Base-by-base conservation (phyloP, 441 rosid genomes). In the Flueggea neowawraea region DNA sequence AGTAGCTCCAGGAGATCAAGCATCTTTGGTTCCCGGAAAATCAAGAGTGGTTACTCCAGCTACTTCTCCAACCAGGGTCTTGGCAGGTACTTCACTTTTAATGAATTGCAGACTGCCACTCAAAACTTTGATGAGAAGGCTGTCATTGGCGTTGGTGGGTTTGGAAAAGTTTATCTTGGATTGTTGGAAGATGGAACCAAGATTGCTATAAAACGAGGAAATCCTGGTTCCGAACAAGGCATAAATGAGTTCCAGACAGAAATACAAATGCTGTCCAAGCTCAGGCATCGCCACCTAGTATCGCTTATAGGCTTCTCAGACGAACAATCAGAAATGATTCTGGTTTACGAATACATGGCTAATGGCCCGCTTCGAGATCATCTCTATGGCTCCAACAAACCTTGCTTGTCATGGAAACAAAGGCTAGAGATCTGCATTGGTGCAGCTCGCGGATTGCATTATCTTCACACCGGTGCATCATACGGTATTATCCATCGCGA, bases 171-270 rank as follows among this genome's bases (percentile, higher is more conserved):
- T 57, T 91, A 89, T 55, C 51, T 88, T 0, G 94, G 88, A 28
- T 65, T 58, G 6, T 55, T 91, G 3, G 93, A 86, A 31, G 92
- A 91, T 57, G 91, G 88, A 43, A 87, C 89, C 44, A 71, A 85
- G 75, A 82, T 85, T 5, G 95, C 94, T 8, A 83, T 91, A 12
- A 94, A 91, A 68, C 64, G 95, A 70, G 96, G 91, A 41, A 91
- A 82, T 54, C 95, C 83, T 4, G 86, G 87, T 47, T 94, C 97
- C 4, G 87, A 84, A 57, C 95, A 89, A 67, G 90, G 96, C 2
- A 86, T 94, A 70, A 91, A 82, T 10, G 95, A 93, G 69, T 93
- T 90, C 66, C 80, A 90, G 65, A 93, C 90, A 55, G 97, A 93
- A 73, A 87, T 93, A 36, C 90, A 90, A 75, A 85, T 87, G 96